phyloP scores from a whole-genome alignment of 1,284 basidiomycete genomes.

The Malassezia slooffiae region DNA sequence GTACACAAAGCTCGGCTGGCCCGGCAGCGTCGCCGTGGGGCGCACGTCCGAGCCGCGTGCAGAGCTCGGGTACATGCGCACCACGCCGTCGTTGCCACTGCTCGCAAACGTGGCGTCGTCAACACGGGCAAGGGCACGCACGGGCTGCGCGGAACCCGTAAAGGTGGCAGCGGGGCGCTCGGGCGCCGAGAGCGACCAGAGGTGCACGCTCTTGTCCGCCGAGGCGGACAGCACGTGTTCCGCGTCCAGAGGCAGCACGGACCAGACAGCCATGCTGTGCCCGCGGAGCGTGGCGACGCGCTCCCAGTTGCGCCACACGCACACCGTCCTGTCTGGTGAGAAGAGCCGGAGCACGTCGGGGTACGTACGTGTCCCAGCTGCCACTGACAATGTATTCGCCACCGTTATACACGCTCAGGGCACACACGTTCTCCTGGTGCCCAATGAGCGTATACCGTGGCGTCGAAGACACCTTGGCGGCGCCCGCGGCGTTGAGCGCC shows the following conservation, averaged over 20 bases:
- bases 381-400: conserved; percentile 64
- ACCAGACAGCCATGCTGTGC: conserved; percentile 88
- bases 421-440: conserved; percentile 81
- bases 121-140: conserved; percentile 68
- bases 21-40: conserved; percentile 58
- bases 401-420: conserved; percentile 53
- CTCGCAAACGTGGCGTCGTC: conserved; percentile 77
- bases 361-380: conserved; percentile 72
- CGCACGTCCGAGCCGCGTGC: conserved; percentile 9
- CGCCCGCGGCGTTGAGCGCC: conserved; percentile 8
- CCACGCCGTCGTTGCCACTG: conserved; percentile 67
- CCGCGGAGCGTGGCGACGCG: conserved; percentile 66
- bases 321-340: conserved; percentile 58
- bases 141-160: conserved; percentile 77
- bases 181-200: conserved; percentile 59
- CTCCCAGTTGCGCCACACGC: conserved; percentile 71
- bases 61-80: conserved; percentile 30
- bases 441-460: conserved; percentile 51
- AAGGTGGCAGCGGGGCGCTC: conserved; percentile 52
- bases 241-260: conserved; percentile 65
- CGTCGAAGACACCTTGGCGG: conserved; percentile 9
- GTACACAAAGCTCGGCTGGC: conserved; percentile 95
- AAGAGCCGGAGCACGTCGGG: conserved; percentile 7
- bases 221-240: conserved; percentile 75
- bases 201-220: conserved; percentile 84